These are phyloP conservation scores for Thozetella sp. DNA, from an alignment of 495 filamentous ascomycete genomes.

Conservation along the genomic window DNA sequence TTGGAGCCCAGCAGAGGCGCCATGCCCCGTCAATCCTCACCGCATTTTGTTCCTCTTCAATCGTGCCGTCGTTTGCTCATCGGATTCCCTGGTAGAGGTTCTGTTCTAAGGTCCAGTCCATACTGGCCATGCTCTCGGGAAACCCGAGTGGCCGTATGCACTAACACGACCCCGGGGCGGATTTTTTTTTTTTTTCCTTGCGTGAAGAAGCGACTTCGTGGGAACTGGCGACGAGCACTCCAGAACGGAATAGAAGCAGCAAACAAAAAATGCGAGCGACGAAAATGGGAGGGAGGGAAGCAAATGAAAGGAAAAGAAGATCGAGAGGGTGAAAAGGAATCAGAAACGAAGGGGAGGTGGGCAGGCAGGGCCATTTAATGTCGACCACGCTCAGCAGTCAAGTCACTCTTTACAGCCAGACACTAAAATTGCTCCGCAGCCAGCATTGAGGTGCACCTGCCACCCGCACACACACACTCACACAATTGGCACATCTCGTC, in stretches of 20 bases:
- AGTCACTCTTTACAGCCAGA: slow-evolving; percentile 36
- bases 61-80: neutral
- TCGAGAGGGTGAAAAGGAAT: slow-evolving; percentile 27
- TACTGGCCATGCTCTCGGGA: slow-evolving; percentile 1
- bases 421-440: slow-evolving; percentile 36
- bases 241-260: slow-evolving; percentile 17
- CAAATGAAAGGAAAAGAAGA: slow-evolving; percentile 15
- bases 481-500: slow-evolving; percentile 19
- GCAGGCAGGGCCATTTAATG: slow-evolving; percentile 43
- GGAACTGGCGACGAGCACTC: slow-evolving; percentile 6
- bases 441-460: slow-evolving; percentile 13
- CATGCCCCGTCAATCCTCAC: neutral
- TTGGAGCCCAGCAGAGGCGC: neutral
- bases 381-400: slow-evolving; percentile 31
- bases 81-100: neutral
- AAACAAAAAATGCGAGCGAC: slow-evolving; percentile 4
- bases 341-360: slow-evolving; percentile 34
- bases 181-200: no score
- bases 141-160: slow-evolving; percentile 15
- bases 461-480: slow-evolving; percentile 19
- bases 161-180: slow-evolving; percentile 16
- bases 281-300: slow-evolving; percentile 17
- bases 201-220: slow-evolving; percentile 20
- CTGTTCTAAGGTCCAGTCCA: neutral
- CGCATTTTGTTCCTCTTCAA: neutral